phyloP scores from a whole-genome alignment of 176 grass and related monocot species.

The Triticum timopheevii region DNA sequence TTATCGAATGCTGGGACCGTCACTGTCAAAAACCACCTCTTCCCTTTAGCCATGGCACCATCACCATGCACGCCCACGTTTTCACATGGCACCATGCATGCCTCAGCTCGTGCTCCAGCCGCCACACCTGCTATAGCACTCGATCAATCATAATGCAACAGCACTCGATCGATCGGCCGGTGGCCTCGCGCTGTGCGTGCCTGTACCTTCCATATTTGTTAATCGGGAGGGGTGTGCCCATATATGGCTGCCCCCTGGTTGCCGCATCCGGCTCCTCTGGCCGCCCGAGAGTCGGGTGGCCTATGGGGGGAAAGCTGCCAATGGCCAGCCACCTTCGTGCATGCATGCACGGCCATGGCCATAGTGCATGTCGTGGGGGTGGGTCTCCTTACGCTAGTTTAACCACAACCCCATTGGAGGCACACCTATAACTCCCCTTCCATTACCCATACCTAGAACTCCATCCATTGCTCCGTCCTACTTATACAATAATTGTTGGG shows the following conservation, averaged over 20 bases:
- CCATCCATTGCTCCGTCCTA: neutral
- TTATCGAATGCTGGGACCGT: too few species aligned
- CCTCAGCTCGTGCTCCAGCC: too few species aligned
- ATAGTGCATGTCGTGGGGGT: neutral
- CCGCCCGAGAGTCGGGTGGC: neutral
- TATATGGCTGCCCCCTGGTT: neutral
- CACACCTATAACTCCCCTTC: neutral
- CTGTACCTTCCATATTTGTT: too few species aligned
- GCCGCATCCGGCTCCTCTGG: neutral
- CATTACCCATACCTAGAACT: neutral
- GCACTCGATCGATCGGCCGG: too few species aligned
- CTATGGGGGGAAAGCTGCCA: slow-evolving; percentile 22
- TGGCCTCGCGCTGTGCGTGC: too few species aligned
- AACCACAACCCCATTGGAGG: slow-evolving; percentile 14
- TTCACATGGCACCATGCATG: neutral
- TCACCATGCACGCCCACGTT: neutral
- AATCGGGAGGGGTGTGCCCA: too few species aligned
- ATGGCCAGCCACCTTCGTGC: slow-evolving; percentile 25
- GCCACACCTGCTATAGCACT: too few species aligned
- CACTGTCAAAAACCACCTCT: too few species aligned
- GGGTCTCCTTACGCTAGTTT: neutral
- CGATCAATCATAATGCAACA: too few species aligned
- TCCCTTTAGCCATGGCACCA: neutral
- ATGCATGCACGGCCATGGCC: neutral
- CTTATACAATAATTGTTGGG: neutral